Conservation (phyloP, 2,329 filamentous ascomycete genomes). For the Botrytis pseudocinerea region DNA sequence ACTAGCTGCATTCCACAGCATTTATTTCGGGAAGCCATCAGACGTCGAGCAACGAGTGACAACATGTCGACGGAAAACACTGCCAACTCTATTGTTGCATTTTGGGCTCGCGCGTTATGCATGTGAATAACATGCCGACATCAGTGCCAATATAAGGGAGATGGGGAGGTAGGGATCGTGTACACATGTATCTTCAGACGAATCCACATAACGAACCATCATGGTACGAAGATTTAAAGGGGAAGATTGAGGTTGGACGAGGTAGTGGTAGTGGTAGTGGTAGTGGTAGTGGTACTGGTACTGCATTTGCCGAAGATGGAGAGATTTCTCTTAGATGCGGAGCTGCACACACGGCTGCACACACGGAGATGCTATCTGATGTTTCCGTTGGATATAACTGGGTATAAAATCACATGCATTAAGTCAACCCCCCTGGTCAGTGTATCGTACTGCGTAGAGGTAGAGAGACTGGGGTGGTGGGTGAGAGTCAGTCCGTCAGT, state of each 20-base stretch:
- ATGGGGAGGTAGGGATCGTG: neutral
- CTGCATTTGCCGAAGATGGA: neutral
- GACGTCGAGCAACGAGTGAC: slow-evolving; percentile 19
- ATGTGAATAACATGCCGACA: neutral
- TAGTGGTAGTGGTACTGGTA: too few relatives aligned
- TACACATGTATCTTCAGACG: neutral
- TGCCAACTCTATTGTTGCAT: neutral
- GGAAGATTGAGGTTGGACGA: neutral
- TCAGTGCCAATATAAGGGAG: neutral
- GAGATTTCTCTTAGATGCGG: slow-evolving; percentile 4
- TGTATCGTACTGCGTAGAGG: too few relatives aligned
- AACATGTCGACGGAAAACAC: neutral
- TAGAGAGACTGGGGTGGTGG: neutral
- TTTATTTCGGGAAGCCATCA: slow-evolving; percentile 21
- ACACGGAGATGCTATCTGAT: slow-evolving; percentile 6
- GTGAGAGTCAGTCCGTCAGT: neutral
- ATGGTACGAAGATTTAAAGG: neutral
- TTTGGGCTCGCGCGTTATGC: neutral
- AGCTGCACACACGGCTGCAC: neutral
- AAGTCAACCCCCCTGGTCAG: neutral
- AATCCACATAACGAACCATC: neutral
- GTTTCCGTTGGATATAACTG: slow-evolving; percentile 12
- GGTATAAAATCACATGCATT: slow-evolving; percentile 9
- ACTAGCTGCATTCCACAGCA: slow-evolving; percentile 22
- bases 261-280: too few relatives aligned